Conservation (phyloP, 2,329 filamentous ascomycete species). For the Paraconiothyrium brasiliense region DNA sequence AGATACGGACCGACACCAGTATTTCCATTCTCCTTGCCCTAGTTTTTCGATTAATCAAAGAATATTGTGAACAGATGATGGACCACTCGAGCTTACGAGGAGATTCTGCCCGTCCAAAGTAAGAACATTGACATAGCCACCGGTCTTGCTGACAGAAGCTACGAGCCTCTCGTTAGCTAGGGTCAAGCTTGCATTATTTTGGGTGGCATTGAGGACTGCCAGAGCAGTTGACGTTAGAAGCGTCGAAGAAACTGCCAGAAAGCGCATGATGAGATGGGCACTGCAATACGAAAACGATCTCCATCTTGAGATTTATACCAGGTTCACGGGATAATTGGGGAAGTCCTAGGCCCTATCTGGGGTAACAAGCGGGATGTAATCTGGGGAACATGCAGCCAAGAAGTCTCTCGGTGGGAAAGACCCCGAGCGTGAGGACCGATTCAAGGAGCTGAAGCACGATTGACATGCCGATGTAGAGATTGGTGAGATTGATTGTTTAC, state of each 20-base stretch:
- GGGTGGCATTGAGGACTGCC: slow-evolving; percentile 1
- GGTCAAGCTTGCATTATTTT: slow-evolving; percentile 1
- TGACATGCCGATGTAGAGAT: background rate
- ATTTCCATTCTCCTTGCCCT: slow-evolving; percentile 30
- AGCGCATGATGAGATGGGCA: background rate
- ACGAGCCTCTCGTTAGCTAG: slow-evolving; percentile 3
- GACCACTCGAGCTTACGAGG: slow-evolving; percentile 46
- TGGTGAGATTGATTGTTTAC: background rate
- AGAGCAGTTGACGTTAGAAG: background rate
- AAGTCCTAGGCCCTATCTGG: background rate
- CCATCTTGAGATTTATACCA: background rate
- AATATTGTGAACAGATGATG: background rate
- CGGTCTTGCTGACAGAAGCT: slow-evolving; percentile 23
- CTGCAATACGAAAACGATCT: background rate
- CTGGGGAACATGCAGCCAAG: slow-evolving; percentile 1
- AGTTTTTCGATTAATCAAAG: background rate
- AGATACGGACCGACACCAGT: slow-evolving; percentile 66
- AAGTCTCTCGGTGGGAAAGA: background rate
- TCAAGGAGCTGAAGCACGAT: background rate
- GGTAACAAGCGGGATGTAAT: background rate
- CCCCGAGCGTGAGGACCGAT: background rate
- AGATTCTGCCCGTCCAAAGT: slow-evolving; percentile 62
- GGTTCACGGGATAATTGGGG: background rate
- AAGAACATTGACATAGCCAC: slow-evolving; percentile 55
- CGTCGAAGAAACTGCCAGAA: background rate